Evolutionary conservation across 768 basidiomycete genomes (phyloP).

Genomic region (Russula vinacea): DNA sequence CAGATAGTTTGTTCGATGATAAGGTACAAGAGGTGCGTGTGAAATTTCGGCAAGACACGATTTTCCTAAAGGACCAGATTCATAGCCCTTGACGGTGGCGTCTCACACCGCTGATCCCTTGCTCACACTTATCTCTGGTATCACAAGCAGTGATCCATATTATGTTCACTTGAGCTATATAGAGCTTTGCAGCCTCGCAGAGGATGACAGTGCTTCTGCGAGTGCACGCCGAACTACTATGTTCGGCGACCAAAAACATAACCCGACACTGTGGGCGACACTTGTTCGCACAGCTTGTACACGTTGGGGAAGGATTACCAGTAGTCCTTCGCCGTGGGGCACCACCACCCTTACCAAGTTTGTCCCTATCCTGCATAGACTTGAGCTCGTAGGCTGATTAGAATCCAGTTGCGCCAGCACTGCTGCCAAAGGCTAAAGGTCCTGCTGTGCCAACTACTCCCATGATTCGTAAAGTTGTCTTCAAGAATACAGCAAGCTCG

Average conservation of each 20-base stretch:
- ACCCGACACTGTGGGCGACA: conserved; percentile 59
- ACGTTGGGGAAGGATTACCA: conserved; percentile 69
- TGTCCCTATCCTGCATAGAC: neutral
- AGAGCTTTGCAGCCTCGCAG: conserved; percentile 54
- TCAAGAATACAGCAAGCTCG: conserved; percentile 45
- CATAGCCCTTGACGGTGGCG: conserved; percentile 49
- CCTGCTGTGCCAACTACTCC: conserved; percentile 41
- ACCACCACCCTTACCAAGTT: conserved; percentile 34
- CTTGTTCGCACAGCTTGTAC: conserved; percentile 58
- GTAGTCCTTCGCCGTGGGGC: conserved; percentile 58
- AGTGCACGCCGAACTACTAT: conserved; percentile 50
- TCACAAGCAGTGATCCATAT: conserved; percentile 48
- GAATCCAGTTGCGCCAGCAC: conserved; percentile 34
- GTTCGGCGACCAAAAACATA: conserved; percentile 67
- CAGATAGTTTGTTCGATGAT: conserved; percentile 57
- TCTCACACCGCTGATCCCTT: conserved; percentile 49
- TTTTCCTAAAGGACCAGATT: neutral
- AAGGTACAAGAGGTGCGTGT: conserved; percentile 53
- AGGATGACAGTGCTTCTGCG: conserved; percentile 43
- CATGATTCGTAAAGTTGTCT: conserved; percentile 43
- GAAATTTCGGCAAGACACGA: neutral
- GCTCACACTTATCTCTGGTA: conserved; percentile 59
- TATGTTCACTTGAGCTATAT: conserved; percentile 66
- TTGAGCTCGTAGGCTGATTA: conserved; percentile 25
- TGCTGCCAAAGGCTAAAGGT: conserved; percentile 39